phyloP scores from a whole-genome alignment of 2,329 filamentous ascomycete species.

The Calycina herbarum region DNA sequence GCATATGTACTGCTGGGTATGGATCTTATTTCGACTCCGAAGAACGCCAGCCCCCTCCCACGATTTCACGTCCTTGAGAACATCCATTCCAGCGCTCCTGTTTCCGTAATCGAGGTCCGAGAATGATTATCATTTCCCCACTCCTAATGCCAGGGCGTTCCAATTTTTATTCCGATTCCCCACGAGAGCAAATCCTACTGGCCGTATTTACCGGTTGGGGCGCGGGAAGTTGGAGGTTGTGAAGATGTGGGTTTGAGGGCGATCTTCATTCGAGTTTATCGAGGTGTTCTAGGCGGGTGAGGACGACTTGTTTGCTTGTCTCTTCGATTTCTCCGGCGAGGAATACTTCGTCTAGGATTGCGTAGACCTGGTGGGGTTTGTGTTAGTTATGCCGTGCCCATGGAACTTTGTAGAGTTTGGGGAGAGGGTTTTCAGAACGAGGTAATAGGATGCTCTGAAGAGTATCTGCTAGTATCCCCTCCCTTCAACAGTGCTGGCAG shows the following conservation, averaged over 20 bases:
- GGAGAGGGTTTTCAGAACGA: neutral
- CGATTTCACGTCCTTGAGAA: too few species aligned
- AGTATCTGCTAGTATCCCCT: neutral
- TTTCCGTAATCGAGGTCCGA: too few species aligned
- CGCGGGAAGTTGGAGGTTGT: too few species aligned
- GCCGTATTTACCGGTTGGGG: too few species aligned
- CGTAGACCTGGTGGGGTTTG: constrained; percentile 68
- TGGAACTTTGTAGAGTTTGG: neutral
- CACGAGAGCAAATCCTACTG: too few species aligned
- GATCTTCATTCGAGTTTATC: constrained; percentile 80
- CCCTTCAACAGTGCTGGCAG: too few species aligned
- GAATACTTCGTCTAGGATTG: constrained; percentile 97
- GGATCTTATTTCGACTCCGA: too few species aligned
- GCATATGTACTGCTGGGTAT: too few species aligned
- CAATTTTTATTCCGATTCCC: too few species aligned
- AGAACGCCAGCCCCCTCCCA: too few species aligned
- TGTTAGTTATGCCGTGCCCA: neutral
- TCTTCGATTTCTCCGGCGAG: constrained; percentile 97
- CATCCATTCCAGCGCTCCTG: too few species aligned
- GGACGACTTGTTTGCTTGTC: constrained; percentile 95
- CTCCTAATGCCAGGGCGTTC: too few species aligned
- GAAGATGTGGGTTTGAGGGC: neutral
- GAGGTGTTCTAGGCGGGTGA: constrained; percentile 90
- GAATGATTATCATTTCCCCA: neutral
- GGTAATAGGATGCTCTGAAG: neutral